Conservation (phyloP, 208 protist species). For the Endotrypanum monterogeii region DNA sequence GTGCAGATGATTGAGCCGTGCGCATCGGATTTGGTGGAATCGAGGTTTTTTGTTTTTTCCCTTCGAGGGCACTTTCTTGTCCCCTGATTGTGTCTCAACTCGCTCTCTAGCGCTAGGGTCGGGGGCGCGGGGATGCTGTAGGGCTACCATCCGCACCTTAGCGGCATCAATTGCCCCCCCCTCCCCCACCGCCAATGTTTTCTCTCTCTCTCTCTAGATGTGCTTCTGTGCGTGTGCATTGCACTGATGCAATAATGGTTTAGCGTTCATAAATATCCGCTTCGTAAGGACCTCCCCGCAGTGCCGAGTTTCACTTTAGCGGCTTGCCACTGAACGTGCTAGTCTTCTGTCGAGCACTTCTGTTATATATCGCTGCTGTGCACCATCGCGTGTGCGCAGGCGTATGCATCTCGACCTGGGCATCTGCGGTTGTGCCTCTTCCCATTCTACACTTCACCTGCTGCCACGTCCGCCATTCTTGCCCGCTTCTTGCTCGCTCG, state of each 20-base stretch:
- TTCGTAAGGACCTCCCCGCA: neutral
- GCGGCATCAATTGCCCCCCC: neutral
- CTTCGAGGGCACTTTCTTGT: no score
- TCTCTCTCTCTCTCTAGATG: neutral
- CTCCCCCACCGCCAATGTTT: no score
- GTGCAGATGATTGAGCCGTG: no score
- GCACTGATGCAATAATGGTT: neutral
- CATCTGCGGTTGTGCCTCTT: neutral
- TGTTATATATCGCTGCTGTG: neutral
- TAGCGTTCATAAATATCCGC: neutral
- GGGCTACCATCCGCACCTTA: neutral
- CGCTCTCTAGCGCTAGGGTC: no score
- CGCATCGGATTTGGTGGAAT: no score
- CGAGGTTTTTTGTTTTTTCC: neutral
- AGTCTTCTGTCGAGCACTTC: neutral
- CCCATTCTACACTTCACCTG: neutral
- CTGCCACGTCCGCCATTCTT: no score
- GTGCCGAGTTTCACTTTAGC: neutral
- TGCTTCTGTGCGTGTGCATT: neutral
- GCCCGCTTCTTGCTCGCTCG: neutral
- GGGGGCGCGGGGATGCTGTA: no score
- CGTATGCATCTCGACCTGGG: no score
- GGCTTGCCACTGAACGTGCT: neutral
- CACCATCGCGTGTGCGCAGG: neutral
- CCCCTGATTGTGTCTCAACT: no score